These are phyloP conservation scores for Jamesozyma spencerorum DNA, from an alignment of 805 yeast genomes.

Conservation along the genomic window DNA sequence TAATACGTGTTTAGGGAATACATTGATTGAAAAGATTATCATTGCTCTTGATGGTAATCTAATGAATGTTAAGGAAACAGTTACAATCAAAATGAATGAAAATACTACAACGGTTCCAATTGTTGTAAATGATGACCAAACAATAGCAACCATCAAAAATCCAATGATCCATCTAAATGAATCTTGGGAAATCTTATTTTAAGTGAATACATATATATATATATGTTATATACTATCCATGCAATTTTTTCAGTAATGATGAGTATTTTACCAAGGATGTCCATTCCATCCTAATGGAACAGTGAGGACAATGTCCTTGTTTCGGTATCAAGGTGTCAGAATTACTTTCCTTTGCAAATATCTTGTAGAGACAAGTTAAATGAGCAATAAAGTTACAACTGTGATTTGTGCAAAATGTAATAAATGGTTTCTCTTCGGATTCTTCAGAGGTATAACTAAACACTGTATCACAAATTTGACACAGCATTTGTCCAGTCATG, in stretches of 20 bases:
- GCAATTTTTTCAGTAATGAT: constrained; percentile 11
- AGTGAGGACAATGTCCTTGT: constrained; percentile 25
- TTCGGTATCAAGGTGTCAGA: constrained; percentile 20
- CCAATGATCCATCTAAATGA: constrained; percentile 40
- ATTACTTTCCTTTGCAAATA: constrained; percentile 4
- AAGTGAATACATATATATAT: neutral
- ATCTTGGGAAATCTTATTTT: constrained; percentile 40
- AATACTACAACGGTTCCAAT: constrained; percentile 32
- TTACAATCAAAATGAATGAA: constrained; percentile 32
- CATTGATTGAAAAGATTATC: constrained; percentile 47
- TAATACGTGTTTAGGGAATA: constrained; percentile 24
- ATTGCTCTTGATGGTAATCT: constrained; percentile 33
- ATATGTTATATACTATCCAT: constrained; percentile 5
- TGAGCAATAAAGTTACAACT: constrained; percentile 32
- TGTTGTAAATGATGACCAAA: constrained; percentile 9
- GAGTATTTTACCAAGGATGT: constrained; percentile 22
- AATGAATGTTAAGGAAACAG: constrained; percentile 4
- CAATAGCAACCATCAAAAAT: constrained; percentile 33
- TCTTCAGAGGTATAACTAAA: constrained; percentile 32
- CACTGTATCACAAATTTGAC: constrained; percentile 26
- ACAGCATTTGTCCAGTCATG: constrained; percentile 19
- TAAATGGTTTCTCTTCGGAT: constrained; percentile 23
- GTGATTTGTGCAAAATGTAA: constrained; percentile 29
- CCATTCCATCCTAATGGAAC: constrained; percentile 24
- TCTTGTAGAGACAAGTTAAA: constrained; percentile 32